Conservation (phyloP, 371 early-diverging fungal species). For the Saksenaea oblongispora region DNA sequence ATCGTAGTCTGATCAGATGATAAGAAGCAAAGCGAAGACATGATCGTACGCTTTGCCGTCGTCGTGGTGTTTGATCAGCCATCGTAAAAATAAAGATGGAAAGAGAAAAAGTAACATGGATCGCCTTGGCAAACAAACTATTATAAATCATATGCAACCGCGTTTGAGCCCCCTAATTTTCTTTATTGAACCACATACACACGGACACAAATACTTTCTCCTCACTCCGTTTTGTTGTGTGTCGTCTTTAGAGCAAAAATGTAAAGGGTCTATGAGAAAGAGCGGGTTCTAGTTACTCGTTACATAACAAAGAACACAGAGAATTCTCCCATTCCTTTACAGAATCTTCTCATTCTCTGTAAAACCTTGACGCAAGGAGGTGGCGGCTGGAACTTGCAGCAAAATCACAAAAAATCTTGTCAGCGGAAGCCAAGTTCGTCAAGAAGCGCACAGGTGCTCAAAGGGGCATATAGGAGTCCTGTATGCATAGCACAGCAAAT, state of each 20-base stretch:
- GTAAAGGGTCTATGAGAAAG: too few relatives aligned
- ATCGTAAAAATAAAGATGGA: neutral
- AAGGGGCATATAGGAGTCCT: neutral
- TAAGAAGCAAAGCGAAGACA: neutral
- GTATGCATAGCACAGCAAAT: slow-evolving; percentile 1
- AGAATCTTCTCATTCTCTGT: neutral
- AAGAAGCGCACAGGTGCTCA: slow-evolving; percentile 4
- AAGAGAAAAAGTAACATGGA: neutral
- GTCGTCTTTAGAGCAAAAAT: too few relatives aligned
- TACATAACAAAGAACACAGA: too few relatives aligned
- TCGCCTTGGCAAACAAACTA: neutral
- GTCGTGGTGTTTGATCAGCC: neutral
- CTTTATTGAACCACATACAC: neutral
- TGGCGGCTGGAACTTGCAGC: neutral
- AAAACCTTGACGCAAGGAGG: slow-evolving; percentile 1
- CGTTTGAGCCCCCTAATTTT: slow-evolving; percentile 1
- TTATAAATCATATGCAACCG: slow-evolving; percentile 4
- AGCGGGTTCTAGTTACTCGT: too few relatives aligned
- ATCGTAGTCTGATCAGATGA: neutral
- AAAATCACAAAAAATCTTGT: neutral
- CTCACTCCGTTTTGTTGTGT: too few relatives aligned
- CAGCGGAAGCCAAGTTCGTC: neutral
- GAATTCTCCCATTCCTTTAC: too few relatives aligned
- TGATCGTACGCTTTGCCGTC: neutral
- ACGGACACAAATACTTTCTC: too few relatives aligned